Evolutionary conservation across 495 filamentous ascomycete genomes (phyloP), one percentile per base, ranked within the genome.

Genomic region (Schizothecium vesticola): DNA sequence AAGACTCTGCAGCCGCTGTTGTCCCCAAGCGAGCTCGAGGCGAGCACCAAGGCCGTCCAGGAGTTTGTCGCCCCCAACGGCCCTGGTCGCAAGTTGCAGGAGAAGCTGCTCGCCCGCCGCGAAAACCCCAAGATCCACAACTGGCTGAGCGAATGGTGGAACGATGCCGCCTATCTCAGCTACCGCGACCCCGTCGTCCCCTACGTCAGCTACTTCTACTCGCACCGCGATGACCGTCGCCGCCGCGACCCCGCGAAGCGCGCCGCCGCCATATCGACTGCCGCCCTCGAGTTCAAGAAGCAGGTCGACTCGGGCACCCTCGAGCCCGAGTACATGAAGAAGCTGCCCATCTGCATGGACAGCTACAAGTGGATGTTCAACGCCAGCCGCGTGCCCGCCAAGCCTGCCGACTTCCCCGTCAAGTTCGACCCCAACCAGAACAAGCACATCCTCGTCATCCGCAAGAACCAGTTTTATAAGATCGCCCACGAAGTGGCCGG

Each of bases 281-380:
- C 91, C 3, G 88, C 88, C 5, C 86, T 99, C 51, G 91, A 94
- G 76, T 98, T 99, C 87, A 96, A 97, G 86, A 89, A 89, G 76
- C 87, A 92, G 80, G 95, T 98, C 3, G 96, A 97, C 74, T 76
- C 77, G 26, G 89, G 89, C 65, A 88, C 87, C 3, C 83, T 99
- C 63, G 96, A 99, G 82, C 96, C 96, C 12, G 96, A 99, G 81
- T 97, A 97, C 83, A 96, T 98, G 92, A 93, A 93, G 80, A 90
- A 90, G 80, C 86, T 91, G 67, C 96, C 96, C 64, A 92, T 97
- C 76, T 94, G 92, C 79, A 98, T 98, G 96, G 91, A 90, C 85
- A 91, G 90, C 67, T 97, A 97, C 84, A 84, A 97, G 82, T 99
- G 90, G 88, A 98, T 99, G 96, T 99, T 99, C 87, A 97, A 99